Evolutionary conservation across 345 rosid species (phyloP).

Genomic region (Salix koriyanagi): DNA sequence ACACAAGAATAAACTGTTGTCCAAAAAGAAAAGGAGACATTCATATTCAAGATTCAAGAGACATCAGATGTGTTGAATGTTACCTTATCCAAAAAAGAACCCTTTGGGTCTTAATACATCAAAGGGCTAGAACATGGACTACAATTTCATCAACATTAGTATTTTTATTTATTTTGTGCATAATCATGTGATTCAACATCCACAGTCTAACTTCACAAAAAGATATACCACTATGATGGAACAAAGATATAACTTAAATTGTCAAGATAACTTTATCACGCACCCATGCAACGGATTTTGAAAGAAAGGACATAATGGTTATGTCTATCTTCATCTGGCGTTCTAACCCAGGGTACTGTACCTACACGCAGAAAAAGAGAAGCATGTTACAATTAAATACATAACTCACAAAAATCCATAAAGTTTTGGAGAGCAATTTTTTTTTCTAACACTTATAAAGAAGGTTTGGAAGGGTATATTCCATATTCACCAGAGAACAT

Average conservation of each 20-base stretch:
- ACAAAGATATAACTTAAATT: not conserved
- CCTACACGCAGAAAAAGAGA: slow-evolving; percentile 37
- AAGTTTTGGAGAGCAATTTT: not conserved
- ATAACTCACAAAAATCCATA: not conserved
- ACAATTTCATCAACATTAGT: no score
- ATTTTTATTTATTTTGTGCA: not conserved
- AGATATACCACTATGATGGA: not conserved
- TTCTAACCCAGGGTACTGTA: slow-evolving; percentile 81
- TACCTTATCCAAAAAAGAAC: not conserved
- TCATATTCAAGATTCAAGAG: not conserved
- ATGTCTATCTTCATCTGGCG: slow-evolving; percentile 69
- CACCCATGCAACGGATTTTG: slow-evolving; percentile 66
- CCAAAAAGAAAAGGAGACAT: not conserved
- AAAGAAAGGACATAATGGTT: slow-evolving; percentile 66
- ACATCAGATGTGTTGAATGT: not conserved
- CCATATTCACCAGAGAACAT: not conserved
- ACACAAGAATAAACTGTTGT: not conserved
- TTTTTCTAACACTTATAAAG: not conserved
- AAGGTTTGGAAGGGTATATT: not conserved
- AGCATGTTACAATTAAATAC: not conserved
- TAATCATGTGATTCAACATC: not conserved
- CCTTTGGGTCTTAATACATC: no score
- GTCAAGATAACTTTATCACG: not conserved
- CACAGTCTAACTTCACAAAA: not conserved
- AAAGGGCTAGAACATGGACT: no score